Base-by-base conservation (phyloP, 1,284 basidiomycete species). In the Malassezia caprae region DNA sequence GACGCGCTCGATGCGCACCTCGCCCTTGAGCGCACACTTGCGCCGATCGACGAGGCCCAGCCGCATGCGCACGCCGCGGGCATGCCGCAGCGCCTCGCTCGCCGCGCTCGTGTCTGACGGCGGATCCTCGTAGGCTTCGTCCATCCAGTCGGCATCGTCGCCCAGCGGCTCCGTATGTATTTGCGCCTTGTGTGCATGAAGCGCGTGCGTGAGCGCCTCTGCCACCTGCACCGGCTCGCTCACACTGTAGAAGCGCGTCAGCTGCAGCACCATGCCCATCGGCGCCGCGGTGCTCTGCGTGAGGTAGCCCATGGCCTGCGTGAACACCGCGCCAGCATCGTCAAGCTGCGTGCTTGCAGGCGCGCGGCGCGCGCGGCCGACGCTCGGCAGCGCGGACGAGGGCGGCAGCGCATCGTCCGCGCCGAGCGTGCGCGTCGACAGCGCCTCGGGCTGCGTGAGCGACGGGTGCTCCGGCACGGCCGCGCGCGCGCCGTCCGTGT, bases 361-460 rank as follows among this genome's bases (percentile, higher is more conserved):
- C 24, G 26, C 27, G 30, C 30, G n/a, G 39, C 39, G 54, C 35
- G 47, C 26, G 8, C 45, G 32, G 7, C 52, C 59, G 23, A 65
- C 51, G 6, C 62, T 59, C 0, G 66, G 64, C 54, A 62, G 62
- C 8, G 62, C 65, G 2, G 65, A 66, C 3, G 65, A 62, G 6
- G 63, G 64, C 21, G 65, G 66, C 26, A 63, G 50, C 2, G 50
- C 48, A 8, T 56, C 54, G 11, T 56, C 58, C 4, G 54, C 57
- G 17, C 52, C 56, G 12, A 64, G 57, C 37, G 59, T 60, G 17
- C 34, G 46, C 12, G 23, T 17, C 12, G 46, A 24, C 27, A 72
- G 61, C 19, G 64, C 64, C 46, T 72, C 72, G 10, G 72, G 72
- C 50, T 73, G 72, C 24, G 72, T 65, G 11, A 72, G 47, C n/a